Base-by-base conservation (phyloP, 352 stramenopile species). In the Thraustotheca clavata region DNA sequence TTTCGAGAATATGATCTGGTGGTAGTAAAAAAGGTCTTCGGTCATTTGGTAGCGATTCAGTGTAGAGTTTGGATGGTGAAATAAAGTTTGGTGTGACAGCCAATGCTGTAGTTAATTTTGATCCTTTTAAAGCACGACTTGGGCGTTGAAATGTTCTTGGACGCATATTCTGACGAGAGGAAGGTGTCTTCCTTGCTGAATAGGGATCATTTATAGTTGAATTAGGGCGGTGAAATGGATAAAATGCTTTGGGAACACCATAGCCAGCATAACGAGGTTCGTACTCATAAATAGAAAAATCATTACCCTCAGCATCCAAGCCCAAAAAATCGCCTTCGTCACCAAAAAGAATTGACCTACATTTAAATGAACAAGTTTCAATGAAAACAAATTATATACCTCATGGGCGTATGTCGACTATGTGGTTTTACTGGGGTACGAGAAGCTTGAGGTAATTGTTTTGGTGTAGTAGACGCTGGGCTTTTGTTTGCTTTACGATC, bases 1-100 rank as follows among this genome's bases (percentile, higher is more conserved):
- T 85, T 38, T 87, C 69, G 31, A 91, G 71, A 77, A 92, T 92
- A 57, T 89, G 73, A 16, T 76, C 70, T 0, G 79, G 72, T 16
- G 69, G 67, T 26, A 92, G 69, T 3, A 92, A 69, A 34, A 76
- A 50, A 0, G 55, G 50, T 0, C 69, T 52, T 4, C 62, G 67
- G 24, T 33, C 24, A 4, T 46, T 32, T 39, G 50, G 22, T 16
- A 59, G 50, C 57, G 57, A 50, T 4, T 39, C 38, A 12, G 32
- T 27, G 39, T 55, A 65, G 35, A 65, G 39, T 32, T 55, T 55
- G 7, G 57, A 65, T 26, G 57, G 57, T 12, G 33, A 40, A 12
- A 65, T 55, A 46, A 65, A 12, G 57, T 65, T 52, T 29, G 57
- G 57, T 0, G 57, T 65, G 18, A 33, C 22, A 8, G 57, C 26